Base-by-base conservation (phyloP, 352 stramenopile species). In the Phytophthora colocasiae region DNA sequence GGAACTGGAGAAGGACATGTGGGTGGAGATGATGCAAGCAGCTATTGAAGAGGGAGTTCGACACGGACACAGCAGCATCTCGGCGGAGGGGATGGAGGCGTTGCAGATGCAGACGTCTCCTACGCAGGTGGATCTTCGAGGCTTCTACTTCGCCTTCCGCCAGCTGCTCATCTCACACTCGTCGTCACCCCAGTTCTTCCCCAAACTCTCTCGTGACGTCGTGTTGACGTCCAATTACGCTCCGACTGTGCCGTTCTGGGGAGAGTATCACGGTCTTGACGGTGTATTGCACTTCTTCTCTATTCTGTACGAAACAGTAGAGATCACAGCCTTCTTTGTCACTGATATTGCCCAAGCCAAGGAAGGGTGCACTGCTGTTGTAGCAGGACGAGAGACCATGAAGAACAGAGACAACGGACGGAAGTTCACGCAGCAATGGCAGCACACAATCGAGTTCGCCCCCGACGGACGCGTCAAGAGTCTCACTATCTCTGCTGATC, bases 1-100 rank as follows among this genome's bases (percentile, higher is more conserved):
- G 7, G 89, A 95, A 60, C 66, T 96, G 26, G 89, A 96, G 67
- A 96, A 96, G 54, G 89, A 96, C 53, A 96, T 95, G 89, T 96
- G 89, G 89, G 81, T 96, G 50, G 89, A 96, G 66, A 96, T 96
- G 89, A 96, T 96, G 89, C 85, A 94, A 59, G 87, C 89, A 8
- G 89, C 89, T 10, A 92, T 96, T 65, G 89, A 95, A 44, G 87
- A 95, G 22, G 68, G 72, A 7, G 47, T 71, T 19, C 50, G 57
- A 31, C 63, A 73, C 27, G 39, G 31, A 26, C 49, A 63, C n/a
- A 59, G 77, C 38, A 64, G 76, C 9, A 36, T 71, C 1, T 63
- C 65, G 1, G 38, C 56, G 4, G 73, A 75, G 15, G 73, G 51
- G 2, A 49, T 69, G 44, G 78, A 78, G 32, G 36, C 61, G n/a